Percentiles rank a stretch among this genome's conserved stretches.
Evolutionary conservation across 2,329 filamentous ascomycete species (phyloP).

Genomic region (Neonectria faginata): DNA sequence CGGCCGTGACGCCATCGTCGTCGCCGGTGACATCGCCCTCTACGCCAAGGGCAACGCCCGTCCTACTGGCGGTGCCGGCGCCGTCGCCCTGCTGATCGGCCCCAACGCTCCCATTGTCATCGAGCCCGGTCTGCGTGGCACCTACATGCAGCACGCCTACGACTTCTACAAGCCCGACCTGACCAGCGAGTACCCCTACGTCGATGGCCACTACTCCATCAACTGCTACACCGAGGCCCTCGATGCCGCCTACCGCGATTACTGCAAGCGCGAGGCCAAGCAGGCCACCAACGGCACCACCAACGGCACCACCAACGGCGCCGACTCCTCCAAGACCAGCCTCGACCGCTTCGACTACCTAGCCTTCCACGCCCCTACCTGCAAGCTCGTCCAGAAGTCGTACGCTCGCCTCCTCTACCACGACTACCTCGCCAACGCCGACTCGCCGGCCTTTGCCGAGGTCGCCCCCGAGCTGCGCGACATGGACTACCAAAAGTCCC

Average conservation of each 20-base stretch:
- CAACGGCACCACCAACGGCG: slow-evolving; percentile 62
- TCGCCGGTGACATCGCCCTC: slow-evolving; percentile 85
- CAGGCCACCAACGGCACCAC: slow-evolving; percentile 64
- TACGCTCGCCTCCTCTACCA: slow-evolving; percentile 88
- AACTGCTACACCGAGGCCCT: slow-evolving; percentile 86
- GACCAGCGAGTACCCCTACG: slow-evolving; percentile 87
- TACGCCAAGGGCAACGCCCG: slow-evolving; percentile 87
- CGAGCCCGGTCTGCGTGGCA: slow-evolving; percentile 83
- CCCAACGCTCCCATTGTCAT: slow-evolving; percentile 81
- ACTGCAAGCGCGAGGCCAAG: slow-evolving; percentile 77
- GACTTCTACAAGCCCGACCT: slow-evolving; percentile 93
- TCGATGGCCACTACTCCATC: slow-evolving; percentile 86
- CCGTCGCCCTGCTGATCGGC: slow-evolving; percentile 82
- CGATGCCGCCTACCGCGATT: slow-evolving; percentile 84
- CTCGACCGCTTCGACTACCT: slow-evolving; percentile 88
- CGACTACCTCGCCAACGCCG: slow-evolving; percentile 80
- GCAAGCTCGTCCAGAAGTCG: slow-evolving; percentile 88
- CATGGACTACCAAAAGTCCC: slow-evolving; percentile 81
- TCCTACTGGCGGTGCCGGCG: slow-evolving; percentile 83
- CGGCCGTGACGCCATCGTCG: slow-evolving; percentile 82
- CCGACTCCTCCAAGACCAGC: slow-evolving; percentile 65
- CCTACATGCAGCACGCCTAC: slow-evolving; percentile 86
- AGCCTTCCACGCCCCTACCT: slow-evolving; percentile 85
- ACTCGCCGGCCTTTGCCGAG: slow-evolving; percentile 75
- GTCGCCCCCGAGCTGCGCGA: slow-evolving; percentile 81